These are phyloP conservation scores for Amborella trichopoda DNA, from an alignment of 164 flowering plant species.

Conservation along the genomic window DNA sequence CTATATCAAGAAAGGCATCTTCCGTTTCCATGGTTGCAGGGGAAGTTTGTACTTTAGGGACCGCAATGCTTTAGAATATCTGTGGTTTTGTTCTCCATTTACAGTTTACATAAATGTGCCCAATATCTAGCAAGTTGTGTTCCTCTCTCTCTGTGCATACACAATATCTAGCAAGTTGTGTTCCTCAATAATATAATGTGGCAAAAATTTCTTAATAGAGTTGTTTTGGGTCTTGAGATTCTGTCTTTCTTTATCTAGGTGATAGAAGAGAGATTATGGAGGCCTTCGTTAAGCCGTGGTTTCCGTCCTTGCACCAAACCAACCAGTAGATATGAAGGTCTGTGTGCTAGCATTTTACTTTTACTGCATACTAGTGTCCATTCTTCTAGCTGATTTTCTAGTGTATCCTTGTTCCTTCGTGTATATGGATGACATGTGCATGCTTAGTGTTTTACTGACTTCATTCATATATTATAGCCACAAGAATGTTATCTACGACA, in stretches of 20 bases:
- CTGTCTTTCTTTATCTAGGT: slow-evolving; percentile 21
- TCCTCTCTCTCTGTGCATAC: no score
- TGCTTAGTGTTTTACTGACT: neutral
- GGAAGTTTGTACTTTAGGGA: no score
- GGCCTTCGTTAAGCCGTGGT: slow-evolving; percentile 40
- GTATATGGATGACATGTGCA: neutral
- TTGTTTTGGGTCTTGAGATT: no score
- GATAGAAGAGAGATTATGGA: slow-evolving; percentile 41
- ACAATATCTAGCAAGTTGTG: no score
- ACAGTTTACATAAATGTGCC: no score
- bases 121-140: no score
- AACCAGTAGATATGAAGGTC: slow-evolving; percentile 55
- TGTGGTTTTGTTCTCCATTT: no score
- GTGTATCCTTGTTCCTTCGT: neutral
- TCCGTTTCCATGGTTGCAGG: no score
- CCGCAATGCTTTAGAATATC: no score
- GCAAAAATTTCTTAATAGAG: no score
- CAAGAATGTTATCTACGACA: neutral
- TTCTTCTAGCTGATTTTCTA: neutral
- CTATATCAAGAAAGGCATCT: no score
- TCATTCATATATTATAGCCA: neutral
- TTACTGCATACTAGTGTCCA: neutral
- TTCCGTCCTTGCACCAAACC: slow-evolving; percentile 65
- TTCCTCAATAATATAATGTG: neutral
- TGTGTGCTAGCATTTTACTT: neutral